Conservation (phyloP, 2,329 filamentous ascomycete species). For the Podosphaera leucotricha region DNA sequence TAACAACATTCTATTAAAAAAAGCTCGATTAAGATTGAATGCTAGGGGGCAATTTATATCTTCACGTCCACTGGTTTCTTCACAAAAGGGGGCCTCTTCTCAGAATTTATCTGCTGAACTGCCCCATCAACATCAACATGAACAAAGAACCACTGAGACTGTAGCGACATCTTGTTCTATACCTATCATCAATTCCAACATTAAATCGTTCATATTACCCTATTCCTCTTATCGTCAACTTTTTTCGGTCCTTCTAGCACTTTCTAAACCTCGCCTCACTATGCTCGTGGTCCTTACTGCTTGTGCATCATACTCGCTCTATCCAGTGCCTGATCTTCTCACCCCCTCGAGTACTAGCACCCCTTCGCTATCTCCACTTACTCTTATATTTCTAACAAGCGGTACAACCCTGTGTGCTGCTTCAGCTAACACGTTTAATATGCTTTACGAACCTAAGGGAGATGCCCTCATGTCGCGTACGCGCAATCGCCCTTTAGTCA, state of each 20-base stretch:
- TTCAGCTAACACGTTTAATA: conserved; percentile 84
- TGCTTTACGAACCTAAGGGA: conserved; percentile 80
- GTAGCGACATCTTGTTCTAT: conserved; percentile 14
- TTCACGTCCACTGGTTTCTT: too few relatives aligned
- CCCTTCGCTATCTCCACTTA: conserved; percentile 72
- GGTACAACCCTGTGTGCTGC: conserved; percentile 79
- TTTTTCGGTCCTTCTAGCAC: conserved; percentile 60
- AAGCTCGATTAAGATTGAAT: conserved; percentile 5
- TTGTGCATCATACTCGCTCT: conserved; percentile 77
- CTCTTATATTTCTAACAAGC: conserved; percentile 71
- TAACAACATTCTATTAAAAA: conserved; percentile 10
- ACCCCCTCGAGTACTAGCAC: conserved; percentile 36
- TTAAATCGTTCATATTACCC: conserved; percentile 26
- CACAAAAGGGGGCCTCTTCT: too few relatives aligned
- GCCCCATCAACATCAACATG: conserved; percentile 15
- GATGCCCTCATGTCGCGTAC: conserved; percentile 91
- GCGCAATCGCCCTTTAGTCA: conserved; percentile 67
- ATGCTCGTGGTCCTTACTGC: conserved; percentile 79
- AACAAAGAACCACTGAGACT: conserved; percentile 8
- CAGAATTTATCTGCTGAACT: conserved; percentile 6
- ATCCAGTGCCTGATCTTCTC: conserved; percentile 74
- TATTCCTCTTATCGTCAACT: conserved; percentile 34
- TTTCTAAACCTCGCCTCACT: conserved; percentile 86
- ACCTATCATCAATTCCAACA: conserved; percentile 27
- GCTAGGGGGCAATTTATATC: neutral